Conservation (phyloP, 768 basidiomycete genomes). For the Mrakia blollopis region DNA sequence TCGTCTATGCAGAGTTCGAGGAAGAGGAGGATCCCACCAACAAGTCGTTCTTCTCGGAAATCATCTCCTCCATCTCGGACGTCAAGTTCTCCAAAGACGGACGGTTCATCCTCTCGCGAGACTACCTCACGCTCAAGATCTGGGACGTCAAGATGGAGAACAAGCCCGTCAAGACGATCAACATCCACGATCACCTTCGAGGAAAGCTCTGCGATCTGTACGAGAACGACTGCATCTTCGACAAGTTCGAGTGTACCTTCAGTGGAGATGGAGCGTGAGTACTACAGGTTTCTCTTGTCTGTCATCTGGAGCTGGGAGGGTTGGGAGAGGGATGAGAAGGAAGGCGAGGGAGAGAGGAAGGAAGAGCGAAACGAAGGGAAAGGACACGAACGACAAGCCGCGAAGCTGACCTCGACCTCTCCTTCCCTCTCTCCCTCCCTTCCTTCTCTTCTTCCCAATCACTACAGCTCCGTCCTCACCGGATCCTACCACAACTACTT, state of each 20-base stretch:
- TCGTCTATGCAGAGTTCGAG: conserved; percentile 71
- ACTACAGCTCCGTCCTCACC: conserved; percentile 94
- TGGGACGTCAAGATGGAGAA: conserved; percentile 99
- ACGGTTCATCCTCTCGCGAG: conserved; percentile 90
- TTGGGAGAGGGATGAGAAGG: background rate
- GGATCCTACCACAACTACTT: conserved; percentile 99
- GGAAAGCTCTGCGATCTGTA: conserved; percentile 97
- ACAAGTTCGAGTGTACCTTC: conserved; percentile 99
- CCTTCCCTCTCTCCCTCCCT: background rate
- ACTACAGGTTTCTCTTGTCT: background rate
- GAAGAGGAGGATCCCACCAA: conserved; percentile 97
- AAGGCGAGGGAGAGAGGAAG: background rate
- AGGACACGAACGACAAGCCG: too few species aligned
- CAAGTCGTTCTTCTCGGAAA: conserved; percentile 98
- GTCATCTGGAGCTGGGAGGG: background rate
- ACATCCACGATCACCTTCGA: conserved; percentile 95
- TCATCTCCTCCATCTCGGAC: conserved; percentile 98
- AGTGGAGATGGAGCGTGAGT: conserved; percentile 84
- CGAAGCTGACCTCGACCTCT: too few species aligned
- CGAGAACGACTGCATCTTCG: conserved; percentile 99
- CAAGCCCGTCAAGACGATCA: conserved; percentile 91
- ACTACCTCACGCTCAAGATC: conserved; percentile 96
- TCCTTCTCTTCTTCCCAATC: background rate
- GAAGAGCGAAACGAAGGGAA: background rate
- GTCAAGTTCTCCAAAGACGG: conserved; percentile 99